A percentile compares a stretch with the other conserved stretches of the same genome.
These are phyloP conservation scores for Phyllostachys edulis DNA, from an alignment of 176 grass and related monocot species.

Conservation along the genomic window DNA sequence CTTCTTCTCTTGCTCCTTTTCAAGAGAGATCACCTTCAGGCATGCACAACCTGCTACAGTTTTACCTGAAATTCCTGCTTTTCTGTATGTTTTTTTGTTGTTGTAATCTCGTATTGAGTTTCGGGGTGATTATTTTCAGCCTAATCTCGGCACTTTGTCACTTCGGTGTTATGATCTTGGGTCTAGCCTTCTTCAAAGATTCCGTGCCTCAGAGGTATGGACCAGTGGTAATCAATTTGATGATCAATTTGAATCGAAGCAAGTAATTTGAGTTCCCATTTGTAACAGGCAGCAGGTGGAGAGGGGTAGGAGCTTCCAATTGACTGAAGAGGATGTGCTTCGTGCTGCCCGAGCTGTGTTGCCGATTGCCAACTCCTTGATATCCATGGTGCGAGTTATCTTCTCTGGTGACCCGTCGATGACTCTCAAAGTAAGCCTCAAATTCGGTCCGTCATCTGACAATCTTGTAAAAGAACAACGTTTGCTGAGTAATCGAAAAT, in stretches of 20 bases:
- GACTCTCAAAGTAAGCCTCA: constrained; percentile 81
- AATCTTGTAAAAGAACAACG: background rate
- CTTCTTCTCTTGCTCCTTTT: constrained; percentile 75
- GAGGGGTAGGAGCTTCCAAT: constrained; percentile 38
- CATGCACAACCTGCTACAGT: background rate
- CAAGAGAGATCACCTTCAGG: constrained; percentile 76
- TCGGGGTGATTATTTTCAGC: constrained; percentile 45
- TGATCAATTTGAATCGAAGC: background rate
- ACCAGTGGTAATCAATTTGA: background rate
- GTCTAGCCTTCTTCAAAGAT: constrained; percentile 72
- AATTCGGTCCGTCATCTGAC: background rate
- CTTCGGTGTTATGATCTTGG: constrained; percentile 65
- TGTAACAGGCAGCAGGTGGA: constrained; percentile 53
- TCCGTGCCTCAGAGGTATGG: constrained; percentile 65
- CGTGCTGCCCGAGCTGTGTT: constrained; percentile 45
- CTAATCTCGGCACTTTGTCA: constrained; percentile 69
- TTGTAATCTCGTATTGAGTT: background rate
- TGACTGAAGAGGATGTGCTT: constrained; percentile 78
- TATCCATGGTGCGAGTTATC: constrained; percentile 62
- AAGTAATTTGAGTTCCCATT: constrained; percentile 21
- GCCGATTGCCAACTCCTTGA: constrained; percentile 60
- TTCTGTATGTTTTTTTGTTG: background rate
- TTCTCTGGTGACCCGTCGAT: constrained; percentile 83
- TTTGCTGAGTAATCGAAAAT: background rate
- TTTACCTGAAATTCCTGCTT: background rate